Conservation (phyloP, 768 basidiomycete genomes). For the Chalciporus piperatus region DNA sequence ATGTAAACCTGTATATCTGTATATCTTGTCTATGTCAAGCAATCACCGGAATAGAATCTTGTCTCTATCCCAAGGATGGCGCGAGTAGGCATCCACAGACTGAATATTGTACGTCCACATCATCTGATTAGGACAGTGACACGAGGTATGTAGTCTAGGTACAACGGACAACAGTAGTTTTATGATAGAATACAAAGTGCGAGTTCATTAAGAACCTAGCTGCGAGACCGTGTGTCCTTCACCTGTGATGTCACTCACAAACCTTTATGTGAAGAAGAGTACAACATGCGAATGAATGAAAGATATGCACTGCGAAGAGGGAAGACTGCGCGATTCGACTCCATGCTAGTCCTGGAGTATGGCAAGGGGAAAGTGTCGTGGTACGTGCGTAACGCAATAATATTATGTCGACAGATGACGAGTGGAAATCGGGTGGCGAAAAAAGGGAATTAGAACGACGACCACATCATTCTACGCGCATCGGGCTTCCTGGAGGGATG, state of each 20-base stretch:
- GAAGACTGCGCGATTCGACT: not conserved
- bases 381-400: not conserved
- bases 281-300: constrained; percentile 7
- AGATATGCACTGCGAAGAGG: constrained; percentile 13
- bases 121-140: not conserved
- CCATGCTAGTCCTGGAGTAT: not conserved
- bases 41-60: not conserved
- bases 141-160: constrained; percentile 7
- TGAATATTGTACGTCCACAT: not conserved
- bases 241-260: constrained; percentile 7
- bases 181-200: constrained; percentile 16
- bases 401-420: not conserved
- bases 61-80: not conserved
- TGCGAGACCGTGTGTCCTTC: constrained; percentile 12
- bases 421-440: not conserved
- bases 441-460: not conserved
- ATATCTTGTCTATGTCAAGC: no score
- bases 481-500: constrained; percentile 31
- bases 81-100: no score
- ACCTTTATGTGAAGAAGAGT: constrained; percentile 10
- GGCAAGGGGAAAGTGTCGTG: not conserved
- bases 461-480: constrained; percentile 25
- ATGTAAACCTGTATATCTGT: not conserved
- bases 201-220: constrained; percentile 10
- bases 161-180: constrained; percentile 14